Evolutionary conservation across 495 filamentous ascomycete genomes (phyloP), one percentile per base, ranked within the genome.

Genomic region (Lophiotrema nucula): DNA sequence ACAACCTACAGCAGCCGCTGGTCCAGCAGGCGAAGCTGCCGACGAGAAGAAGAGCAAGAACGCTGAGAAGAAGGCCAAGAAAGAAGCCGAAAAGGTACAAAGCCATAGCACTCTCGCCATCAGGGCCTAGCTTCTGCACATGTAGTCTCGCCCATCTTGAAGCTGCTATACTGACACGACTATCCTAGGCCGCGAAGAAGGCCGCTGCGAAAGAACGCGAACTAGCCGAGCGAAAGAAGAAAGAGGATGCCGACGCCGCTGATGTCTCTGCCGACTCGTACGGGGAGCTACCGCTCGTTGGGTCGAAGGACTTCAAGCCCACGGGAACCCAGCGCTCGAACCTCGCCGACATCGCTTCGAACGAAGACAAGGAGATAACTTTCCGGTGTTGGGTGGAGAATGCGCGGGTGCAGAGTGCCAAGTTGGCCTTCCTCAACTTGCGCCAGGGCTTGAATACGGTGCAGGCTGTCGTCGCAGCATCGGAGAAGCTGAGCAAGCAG

Each of bases 1-100:
- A n/a, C n/a, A n/a, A n/a, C n/a, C n/a, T n/a, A n/a, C n/a, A n/a
- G n/a, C n/a, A n/a, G n/a, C n/a, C n/a, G n/a, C n/a, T n/a, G n/a
- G n/a, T n/a, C n/a, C n/a, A n/a, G n/a, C n/a, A n/a, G n/a, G n/a
- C n/a, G n/a, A n/a, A n/a, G n/a, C n/a, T n/a, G n/a, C n/a, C n/a
- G n/a, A n/a, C n/a, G n/a, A n/a, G n/a, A n/a, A n/a, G n/a, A n/a
- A n/a, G n/a, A n/a, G n/a, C n/a, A n/a, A 86, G 73, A 84, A 75
- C 59, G 84, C 84, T 12, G 55, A 81, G 66, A 87, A 86, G 73
- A 87, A 87, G 69, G 80, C 80, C 8, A 79, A 78, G 35, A 88
- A 87, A 71, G 84, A 86, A 24, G 83, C 82, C 69, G 81, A 82
- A 49, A 87, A 87, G 76, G 83, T 67, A 53, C 21, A n/a, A n/a